Percentiles rank a stretch among this genome's conserved stretches.
Evolutionary conservation across 805 yeast genomes (phyloP).

Genomic region (Nakazawaea populi): DNA sequence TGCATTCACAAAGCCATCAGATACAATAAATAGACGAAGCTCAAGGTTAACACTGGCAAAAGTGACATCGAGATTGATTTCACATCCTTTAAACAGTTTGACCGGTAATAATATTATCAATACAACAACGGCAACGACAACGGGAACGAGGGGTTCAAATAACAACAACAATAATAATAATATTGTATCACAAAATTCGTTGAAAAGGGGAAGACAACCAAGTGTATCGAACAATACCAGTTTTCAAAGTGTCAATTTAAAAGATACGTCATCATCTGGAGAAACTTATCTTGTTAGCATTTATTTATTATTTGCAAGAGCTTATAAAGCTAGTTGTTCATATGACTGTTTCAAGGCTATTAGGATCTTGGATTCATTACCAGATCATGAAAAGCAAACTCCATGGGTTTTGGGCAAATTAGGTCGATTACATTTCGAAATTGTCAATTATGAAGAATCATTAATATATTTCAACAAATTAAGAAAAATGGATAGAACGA

Average conservation of each 20-base stretch:
- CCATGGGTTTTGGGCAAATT: constrained; percentile 82
- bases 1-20: constrained; percentile 8
- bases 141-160: too few relatives aligned
- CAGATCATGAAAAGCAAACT: constrained; percentile 55
- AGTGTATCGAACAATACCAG: constrained; percentile 7
- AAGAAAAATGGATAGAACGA: constrained; percentile 65
- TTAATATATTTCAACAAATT: constrained; percentile 57
- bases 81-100: constrained; percentile 28
- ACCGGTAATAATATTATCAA: constrained; percentile 8
- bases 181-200: not conserved
- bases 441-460: constrained; percentile 77
- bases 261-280: not conserved
- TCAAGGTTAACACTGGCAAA: constrained; percentile 33
- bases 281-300: constrained; percentile 40
- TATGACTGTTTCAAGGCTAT: constrained; percentile 82
- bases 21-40: constrained; percentile 9
- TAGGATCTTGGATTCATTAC: constrained; percentile 56
- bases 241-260: constrained; percentile 6
- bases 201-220: constrained; percentile 12
- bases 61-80: constrained; percentile 41
- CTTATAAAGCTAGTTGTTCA: constrained; percentile 50
- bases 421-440: constrained; percentile 82
- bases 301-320: constrained; percentile 52
- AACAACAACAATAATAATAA: not conserved
- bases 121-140: too few relatives aligned